Evolutionary conservation across 306 rosid genomes (phyloP), one percentile per base, ranked within the genome.

Genomic region (Amphicarpaea edgeworthii): DNA sequence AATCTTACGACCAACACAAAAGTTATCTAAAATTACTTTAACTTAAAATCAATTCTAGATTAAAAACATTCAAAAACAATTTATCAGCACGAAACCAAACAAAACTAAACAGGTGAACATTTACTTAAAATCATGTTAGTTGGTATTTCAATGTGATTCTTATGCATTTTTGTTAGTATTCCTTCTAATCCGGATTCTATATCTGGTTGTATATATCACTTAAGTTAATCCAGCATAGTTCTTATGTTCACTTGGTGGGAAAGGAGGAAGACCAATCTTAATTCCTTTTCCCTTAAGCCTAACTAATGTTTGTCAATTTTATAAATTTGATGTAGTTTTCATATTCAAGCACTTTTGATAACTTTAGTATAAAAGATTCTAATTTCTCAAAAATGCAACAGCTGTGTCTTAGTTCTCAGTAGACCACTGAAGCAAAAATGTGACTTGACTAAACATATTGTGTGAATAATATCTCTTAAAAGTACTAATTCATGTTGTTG

Each of bases 361-460:
- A 72, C 43, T 30, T 17, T 43, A 45, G 10, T 41, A 43, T 38
- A 30, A 10, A 41, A 55, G 53, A n/a, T 30, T 16, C 23, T 40
- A 73, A 30, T n/a, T 10, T 66, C 21, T 45, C 42, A 43, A 65
- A 62, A 62, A 28, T 51, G 30, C 49, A 26, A 21, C 41, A 3
- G 6, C 62, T 59, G 50, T 17, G 30, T 8, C 54, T 28, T 28
- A 28, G 32, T 28, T 38, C 32, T 71, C 17, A 23, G 37, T 49
- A 70, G 37, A 51, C 10, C 8, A 49, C 12, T 41, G 58, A 41
- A 57, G 65, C 45, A 23, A 66, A 68, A 57, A 47, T 32, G 46
- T 43, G 46, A 3, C 55, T 23, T 24, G 66, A 55, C 12, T 45
- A 9, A 64, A 59, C 74, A 53, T 65, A 19, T 62, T 37, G 45